Conservation (phyloP, 768 basidiomycete species). For the Lactifluus volemus region DNA sequence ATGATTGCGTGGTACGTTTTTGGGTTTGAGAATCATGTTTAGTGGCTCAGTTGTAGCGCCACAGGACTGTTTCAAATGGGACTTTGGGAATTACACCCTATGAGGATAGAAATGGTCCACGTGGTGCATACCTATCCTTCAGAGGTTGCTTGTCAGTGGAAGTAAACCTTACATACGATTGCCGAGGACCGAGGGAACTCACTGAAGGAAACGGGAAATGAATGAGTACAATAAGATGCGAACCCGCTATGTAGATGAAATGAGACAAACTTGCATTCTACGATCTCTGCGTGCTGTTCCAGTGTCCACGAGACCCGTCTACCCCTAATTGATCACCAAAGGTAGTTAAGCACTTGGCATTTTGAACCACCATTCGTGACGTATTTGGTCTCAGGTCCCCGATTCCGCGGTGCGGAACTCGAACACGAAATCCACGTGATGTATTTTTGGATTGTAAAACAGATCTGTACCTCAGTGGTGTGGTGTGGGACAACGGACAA, state of each 20-base stretch:
- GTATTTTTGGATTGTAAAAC: neutral
- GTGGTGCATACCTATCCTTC: neutral
- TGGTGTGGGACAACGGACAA: neutral
- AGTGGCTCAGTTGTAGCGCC: neutral
- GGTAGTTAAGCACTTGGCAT: neutral
- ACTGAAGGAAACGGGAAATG: too few species aligned
- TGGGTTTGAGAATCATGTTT: neutral
- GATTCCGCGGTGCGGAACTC: neutral
- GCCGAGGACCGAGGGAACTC: too few species aligned
- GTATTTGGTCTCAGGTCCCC: neutral
- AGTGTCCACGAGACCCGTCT: neutral
- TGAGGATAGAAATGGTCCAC: neutral
- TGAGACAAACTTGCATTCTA: too few species aligned
- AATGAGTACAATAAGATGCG: too few species aligned
- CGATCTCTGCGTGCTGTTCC: neutral
- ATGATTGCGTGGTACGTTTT: conserved; percentile 55
- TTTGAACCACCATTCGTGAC: neutral
- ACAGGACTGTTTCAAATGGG: conserved; percentile 67
- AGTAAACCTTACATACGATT: too few species aligned
- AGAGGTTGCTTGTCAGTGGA: too few species aligned
- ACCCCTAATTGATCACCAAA: neutral
- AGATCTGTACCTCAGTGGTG: neutral
- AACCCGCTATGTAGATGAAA: too few species aligned
- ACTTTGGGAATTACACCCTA: conserved; percentile 42
- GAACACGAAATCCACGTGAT: neutral